Conservation (phyloP, 352 stramenopile species). For the Phytophthora tubulina region DNA sequence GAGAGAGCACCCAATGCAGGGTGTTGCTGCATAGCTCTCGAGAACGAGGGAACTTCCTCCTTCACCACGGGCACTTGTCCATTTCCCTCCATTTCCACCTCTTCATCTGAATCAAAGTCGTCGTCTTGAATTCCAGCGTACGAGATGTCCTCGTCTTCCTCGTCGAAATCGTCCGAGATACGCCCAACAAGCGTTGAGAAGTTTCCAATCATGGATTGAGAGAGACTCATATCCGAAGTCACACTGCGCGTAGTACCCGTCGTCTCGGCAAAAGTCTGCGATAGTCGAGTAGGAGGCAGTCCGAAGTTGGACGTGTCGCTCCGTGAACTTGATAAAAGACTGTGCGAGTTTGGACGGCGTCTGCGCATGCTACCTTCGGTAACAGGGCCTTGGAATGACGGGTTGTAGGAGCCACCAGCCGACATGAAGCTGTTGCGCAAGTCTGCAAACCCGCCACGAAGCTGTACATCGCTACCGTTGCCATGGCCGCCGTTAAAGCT, state of each 20-base stretch:
- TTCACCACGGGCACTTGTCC: slow-evolving; percentile 20
- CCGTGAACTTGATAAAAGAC: slow-evolving; percentile 40
- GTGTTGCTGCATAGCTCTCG: slow-evolving; percentile 27
- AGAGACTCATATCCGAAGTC: slow-evolving; percentile 74
- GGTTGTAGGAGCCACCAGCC: slow-evolving; percentile 25
- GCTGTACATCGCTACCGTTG: slow-evolving; percentile 21
- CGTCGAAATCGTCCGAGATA: slow-evolving; percentile 69
- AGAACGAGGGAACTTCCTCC: slow-evolving; percentile 28
- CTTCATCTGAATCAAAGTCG: slow-evolving; percentile 45
- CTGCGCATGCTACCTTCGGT: slow-evolving; percentile 33
- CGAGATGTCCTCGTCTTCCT: slow-evolving; percentile 56
- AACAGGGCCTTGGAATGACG: slow-evolving; percentile 19
- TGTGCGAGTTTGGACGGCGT: slow-evolving; percentile 38
- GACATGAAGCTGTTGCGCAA: slow-evolving; percentile 53
- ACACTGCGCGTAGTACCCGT: slow-evolving; percentile 45
- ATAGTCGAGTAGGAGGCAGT: slow-evolving; percentile 43
- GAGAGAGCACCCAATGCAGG: slow-evolving; percentile 39
- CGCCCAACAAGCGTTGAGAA: slow-evolving; percentile 73
- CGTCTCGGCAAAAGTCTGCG: slow-evolving; percentile 55
- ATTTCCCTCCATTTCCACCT: slow-evolving; percentile 32
- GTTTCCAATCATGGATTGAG: slow-evolving; percentile 77
- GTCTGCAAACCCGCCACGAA: slow-evolving; percentile 49
- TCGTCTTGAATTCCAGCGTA: slow-evolving; percentile 51
- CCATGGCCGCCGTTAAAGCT: slow-evolving; percentile 30
- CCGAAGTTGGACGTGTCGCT: slow-evolving; percentile 51